Base-by-base conservation (phyloP, 352 stramenopile species). In the Phytophthora lateralis region DNA sequence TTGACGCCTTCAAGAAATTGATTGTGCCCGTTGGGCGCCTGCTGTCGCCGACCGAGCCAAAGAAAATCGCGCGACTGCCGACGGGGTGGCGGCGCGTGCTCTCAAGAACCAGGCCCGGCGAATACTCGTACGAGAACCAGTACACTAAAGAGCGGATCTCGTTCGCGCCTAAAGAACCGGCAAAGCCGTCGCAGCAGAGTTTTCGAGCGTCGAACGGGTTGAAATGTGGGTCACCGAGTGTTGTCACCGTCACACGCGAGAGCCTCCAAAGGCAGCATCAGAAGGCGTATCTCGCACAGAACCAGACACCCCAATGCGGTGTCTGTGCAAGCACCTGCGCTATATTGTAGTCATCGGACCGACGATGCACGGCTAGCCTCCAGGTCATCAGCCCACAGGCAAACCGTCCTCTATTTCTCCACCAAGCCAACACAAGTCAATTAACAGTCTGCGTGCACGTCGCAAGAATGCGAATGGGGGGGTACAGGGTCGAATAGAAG, bases 121-220 rank as follows among this genome's bases (percentile, higher is more conserved):
- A 96, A 57, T 94, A 90, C 53, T 93, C 83, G 57, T 96, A 96
- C 55, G 85, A 96, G 69, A 94, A 96, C 71, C 85, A 94, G 63
- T 96, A 96, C 71, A 96, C 87, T 0, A 88, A 89, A 37, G 85
- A 96, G 53, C 83, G 87, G n/a, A 91, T 96, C 47, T 85, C 85
- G 29, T 96, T 96, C 52, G 83, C 82, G 7, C 87, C 85, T 2
- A 93, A 94, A 70, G 83, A 94, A 45, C 75, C 87, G 0, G 85
- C 87, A 39, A 96, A 94, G 61, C 87, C 87, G 9, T 96, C 87
- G 45, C 87, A 96, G 61, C 82, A 96, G 60, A 91, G 83, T 57
- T 96, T 94, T 32, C 80, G 85, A 15, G 51, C 69, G 4, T 42
- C 74, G 41, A 63, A 37, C 44, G 65, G 67, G 9, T 61, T 59